Conservation (phyloP, 805 yeast species). For the Yarrowia sp. region DNA sequence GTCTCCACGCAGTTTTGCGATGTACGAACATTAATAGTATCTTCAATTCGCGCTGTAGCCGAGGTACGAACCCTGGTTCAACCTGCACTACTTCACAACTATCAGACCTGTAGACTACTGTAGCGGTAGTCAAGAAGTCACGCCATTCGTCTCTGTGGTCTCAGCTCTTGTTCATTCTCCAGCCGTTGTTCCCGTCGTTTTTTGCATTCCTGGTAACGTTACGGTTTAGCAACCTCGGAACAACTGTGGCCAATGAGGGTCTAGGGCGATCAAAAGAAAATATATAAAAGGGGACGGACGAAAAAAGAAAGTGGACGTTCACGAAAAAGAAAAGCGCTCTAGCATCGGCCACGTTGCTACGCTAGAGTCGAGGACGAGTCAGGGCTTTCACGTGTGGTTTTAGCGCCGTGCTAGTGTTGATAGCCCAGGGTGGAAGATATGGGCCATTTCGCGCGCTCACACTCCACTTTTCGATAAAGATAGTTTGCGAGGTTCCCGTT, state of each 20-base stretch:
- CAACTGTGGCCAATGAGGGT: neutral
- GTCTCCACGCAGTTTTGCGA: neutral
- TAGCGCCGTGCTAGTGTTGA: neutral
- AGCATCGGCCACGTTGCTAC: neutral
- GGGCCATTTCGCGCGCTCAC: neutral
- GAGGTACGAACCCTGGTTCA: too few species aligned
- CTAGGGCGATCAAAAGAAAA: neutral
- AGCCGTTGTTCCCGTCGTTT: conserved; percentile 15
- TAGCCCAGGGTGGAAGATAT: neutral
- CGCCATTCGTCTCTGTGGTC: neutral
- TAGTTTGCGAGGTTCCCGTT: neutral
- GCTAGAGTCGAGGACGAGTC: too few species aligned
- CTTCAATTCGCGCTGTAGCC: too few species aligned
- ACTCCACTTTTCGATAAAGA: neutral
- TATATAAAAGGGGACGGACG: neutral
- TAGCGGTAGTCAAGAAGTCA: too few species aligned
- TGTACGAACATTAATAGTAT: too few species aligned
- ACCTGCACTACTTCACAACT: too few species aligned
- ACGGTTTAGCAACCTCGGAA: conserved; percentile 16
- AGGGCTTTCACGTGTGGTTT: too few species aligned
- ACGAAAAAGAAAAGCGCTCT: neutral
- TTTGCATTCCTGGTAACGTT: conserved; percentile 7
- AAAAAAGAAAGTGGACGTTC: neutral
- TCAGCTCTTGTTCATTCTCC: neutral
- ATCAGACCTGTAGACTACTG: too few species aligned